A percentile compares a stretch with the other conserved stretches of the same genome.
These are phyloP conservation scores for Rhododendron ovatum DNA, from an alignment of 148 eudicot species.

Conservation along the genomic window DNA sequence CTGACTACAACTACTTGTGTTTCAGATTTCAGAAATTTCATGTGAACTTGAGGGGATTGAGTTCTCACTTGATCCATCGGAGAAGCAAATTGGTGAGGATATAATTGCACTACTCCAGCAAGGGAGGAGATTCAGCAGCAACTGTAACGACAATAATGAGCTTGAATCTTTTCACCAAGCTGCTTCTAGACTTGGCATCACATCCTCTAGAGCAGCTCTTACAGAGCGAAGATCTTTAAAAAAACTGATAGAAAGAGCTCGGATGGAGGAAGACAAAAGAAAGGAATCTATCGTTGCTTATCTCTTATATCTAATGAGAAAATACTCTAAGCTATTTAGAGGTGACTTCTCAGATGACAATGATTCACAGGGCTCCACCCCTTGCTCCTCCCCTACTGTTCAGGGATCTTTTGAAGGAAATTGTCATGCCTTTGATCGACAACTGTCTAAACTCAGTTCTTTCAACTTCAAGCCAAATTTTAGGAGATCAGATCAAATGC, in stretches of 20 bases:
- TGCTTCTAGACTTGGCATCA: slow-evolving; percentile 75
- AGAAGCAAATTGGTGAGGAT: slow-evolving; percentile 89
- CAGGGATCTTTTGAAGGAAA: slow-evolving; percentile 49
- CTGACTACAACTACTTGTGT: neutral
- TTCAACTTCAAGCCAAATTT: slow-evolving; percentile 72
- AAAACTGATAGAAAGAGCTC: slow-evolving; percentile 85
- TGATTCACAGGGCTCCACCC: slow-evolving; percentile 97
- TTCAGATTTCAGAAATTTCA: slow-evolving; percentile 68
- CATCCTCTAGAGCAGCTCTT: slow-evolving; percentile 89
- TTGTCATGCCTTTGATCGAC: slow-evolving; percentile 61
- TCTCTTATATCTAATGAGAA: slow-evolving; percentile 84
- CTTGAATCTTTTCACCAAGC: slow-evolving; percentile 91
- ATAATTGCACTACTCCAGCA: slow-evolving; percentile 78
- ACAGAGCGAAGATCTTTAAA: slow-evolving; percentile 85
- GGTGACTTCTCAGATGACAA: slow-evolving; percentile 88
- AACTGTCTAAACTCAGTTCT: slow-evolving; percentile 74
- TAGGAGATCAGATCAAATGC: slow-evolving; percentile 62
- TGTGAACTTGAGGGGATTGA: slow-evolving; percentile 61
- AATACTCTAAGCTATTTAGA: slow-evolving; percentile 90
- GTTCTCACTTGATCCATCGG: slow-evolving; percentile 70
- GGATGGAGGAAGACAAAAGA: slow-evolving; percentile 83
- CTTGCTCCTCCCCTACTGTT: slow-evolving; percentile 97
- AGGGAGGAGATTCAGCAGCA: slow-evolving; percentile 73
- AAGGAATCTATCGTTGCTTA: slow-evolving; percentile 91
- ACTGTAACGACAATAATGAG: slow-evolving; percentile 59